Conservation (phyloP, 768 basidiomycete species). For the Strobilomyces echinocephalus region DNA sequence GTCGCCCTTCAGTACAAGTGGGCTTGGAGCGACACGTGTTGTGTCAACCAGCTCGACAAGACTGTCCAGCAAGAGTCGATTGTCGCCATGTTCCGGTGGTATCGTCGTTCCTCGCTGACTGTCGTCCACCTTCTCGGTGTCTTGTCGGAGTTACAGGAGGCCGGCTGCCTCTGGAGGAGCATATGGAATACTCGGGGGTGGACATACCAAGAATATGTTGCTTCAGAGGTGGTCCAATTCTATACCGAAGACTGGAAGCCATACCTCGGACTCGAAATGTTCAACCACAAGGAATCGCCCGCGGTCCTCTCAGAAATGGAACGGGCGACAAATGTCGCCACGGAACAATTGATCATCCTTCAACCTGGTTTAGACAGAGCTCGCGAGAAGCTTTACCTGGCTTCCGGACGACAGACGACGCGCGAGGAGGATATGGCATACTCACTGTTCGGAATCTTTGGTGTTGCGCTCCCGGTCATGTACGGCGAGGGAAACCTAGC, state of each 20-base stretch:
- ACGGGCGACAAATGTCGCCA: not conserved
- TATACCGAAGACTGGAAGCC: not conserved
- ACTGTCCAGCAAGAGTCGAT: not conserved
- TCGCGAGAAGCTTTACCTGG: not conserved
- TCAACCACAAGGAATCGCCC: not conserved
- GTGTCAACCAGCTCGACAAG: not conserved
- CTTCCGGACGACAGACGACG: not conserved
- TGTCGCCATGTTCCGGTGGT: constrained; percentile 1
- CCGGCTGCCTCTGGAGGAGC: not conserved
- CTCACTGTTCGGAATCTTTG: not conserved
- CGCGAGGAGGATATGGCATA: not conserved
- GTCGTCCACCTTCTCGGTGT: not conserved
- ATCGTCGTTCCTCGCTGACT: not conserved
- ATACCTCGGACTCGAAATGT: not conserved
- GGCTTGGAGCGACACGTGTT: not conserved
- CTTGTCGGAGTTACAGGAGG: not conserved
- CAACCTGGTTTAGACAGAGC: not conserved
- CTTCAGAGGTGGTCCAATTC: not conserved
- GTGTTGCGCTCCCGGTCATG: not conserved
- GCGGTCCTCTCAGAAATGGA: too few relatives aligned
- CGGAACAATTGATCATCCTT: not conserved
- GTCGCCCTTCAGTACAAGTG: not conserved
- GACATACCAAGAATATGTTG: not conserved
- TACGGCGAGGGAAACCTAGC: not conserved
- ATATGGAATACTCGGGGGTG: not conserved